These are phyloP conservation scores for Chrysoporthe deuterocubensis DNA, from an alignment of 2,329 filamentous ascomycete genomes.

Conservation along the genomic window DNA sequence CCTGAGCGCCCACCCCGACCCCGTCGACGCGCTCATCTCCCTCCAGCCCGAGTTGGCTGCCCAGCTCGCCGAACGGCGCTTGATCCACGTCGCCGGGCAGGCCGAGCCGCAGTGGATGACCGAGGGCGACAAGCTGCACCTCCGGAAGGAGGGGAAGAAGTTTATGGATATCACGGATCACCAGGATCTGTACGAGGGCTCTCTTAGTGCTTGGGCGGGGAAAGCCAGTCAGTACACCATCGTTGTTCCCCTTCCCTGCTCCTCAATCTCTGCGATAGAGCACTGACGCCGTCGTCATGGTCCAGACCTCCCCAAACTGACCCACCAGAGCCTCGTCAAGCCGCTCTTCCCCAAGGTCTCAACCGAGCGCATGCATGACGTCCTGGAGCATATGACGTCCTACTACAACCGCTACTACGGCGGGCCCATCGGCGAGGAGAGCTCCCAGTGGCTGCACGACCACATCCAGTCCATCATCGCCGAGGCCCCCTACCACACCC, in stretches of 20 bases:
- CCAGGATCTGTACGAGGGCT: slow-evolving; percentile 49
- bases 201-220: slow-evolving; percentile 31
- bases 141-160: slow-evolving; percentile 67
- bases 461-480: slow-evolving; percentile 42
- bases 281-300: not conserved
- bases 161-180: slow-evolving; percentile 76
- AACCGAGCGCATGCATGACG: slow-evolving; percentile 66
- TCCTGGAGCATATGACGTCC: slow-evolving; percentile 64
- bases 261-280: not conserved
- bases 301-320: slow-evolving; percentile 40
- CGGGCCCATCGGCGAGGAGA: slow-evolving; percentile 39
- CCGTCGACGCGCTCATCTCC: slow-evolving; percentile 23
- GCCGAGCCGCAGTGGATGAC: slow-evolving; percentile 69
- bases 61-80: slow-evolving; percentile 47
- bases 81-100: slow-evolving; percentile 68
- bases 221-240: slow-evolving; percentile 36
- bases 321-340: slow-evolving; percentile 58
- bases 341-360: slow-evolving; percentile 62
- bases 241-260: too few relatives aligned
- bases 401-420: slow-evolving; percentile 65
- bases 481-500: slow-evolving; percentile 40
- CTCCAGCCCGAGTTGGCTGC: slow-evolving; percentile 25
- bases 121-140: slow-evolving; percentile 72
- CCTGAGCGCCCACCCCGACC: slow-evolving; percentile 17
- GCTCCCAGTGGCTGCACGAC: slow-evolving; percentile 42